Base-by-base conservation (phyloP, 2,329 filamentous ascomycete genomes). In the Verticillium klebahnii region DNA sequence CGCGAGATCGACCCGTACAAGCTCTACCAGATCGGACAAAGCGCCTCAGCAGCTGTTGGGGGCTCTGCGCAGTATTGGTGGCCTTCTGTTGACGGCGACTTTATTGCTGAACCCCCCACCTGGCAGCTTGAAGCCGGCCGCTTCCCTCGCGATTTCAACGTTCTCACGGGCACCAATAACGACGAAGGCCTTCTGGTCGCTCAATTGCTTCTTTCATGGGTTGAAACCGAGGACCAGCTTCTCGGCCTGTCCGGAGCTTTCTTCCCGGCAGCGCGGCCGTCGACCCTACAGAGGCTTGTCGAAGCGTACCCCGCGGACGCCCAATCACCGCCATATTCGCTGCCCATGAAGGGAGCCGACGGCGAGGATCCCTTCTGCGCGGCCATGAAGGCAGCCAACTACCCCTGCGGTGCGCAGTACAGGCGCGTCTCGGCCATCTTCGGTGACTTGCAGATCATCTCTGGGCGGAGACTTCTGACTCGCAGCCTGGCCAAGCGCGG, bases 381-480 rank as follows among this genome's bases (percentile, higher is more conserved):
- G 11, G 64, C 60, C n/a, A 58, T 67, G 60, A 45, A 32, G 55
- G 59, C 45, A 2, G 62, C 61, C 9, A 56, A 56, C 29, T 52
- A 57, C 39, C n/a, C 23, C 19, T 68, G 65, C 50, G 61, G 62
- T 3, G 40, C 56, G 32, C 64, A 67, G 65, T 65, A 63, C 32
- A 55, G 64, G 19, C 60, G 66, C 37, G 14, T 62, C 25, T 62
- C 65, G 7, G 61, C 56, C 11, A 67, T 67, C 32, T 37, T 64
- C 29, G 60, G 62, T 19, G 66, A 67, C 55, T 61, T 58, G 39
- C 60, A 57, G 29, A 23, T 61, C 17, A 37, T 63, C 17, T 8
- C 39, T 14, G 61, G 62, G 8, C 61, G 62, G 31, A 54, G 66
- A 40, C 15, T 50, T 14, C 36, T 65, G 25, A 59, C 62, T n/a